Evolutionary conservation across 169 alveolate genomes (phyloP), one percentile per base, ranked within the genome.

Genomic region (Eimeria falciformis): DNA sequence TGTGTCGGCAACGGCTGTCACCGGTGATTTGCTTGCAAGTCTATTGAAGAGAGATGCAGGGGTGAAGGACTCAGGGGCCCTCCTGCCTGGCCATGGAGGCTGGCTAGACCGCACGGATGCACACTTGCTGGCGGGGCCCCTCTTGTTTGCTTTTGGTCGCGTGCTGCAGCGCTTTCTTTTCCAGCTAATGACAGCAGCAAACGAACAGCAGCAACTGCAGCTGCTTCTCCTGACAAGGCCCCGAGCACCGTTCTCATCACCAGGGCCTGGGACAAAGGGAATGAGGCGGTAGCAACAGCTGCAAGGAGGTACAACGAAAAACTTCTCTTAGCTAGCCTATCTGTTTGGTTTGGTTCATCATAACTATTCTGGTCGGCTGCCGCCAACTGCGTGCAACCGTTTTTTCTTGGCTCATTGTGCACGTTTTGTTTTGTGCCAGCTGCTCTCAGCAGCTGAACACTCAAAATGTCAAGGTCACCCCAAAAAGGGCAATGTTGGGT

Each of bases 41-140:
- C 55, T 53, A 5, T 29, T 79, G 45, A 79, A 79, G 73, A 43
- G 89, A 17, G 89, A 47, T 43, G 89, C 89, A 5, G 89, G 75
- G 3, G 89, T 79, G 40, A 79, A 79, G 21, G 89, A 79, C 89
- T 33, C 66, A 18, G 73, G 89, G 27, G 50, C 71, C 23, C 73
- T 79, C n/a, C 73, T 79, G 53, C 89, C 89, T 14, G 89, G 89
- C 47, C 89, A 79, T 29, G 89, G 89, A 5, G 89, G 89, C 46
- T 79, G 71, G 75, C 46, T 79, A 4, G 89, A 79, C 73, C 86
- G 86, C 50, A 77, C 86, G 6, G 86, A 77, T 45, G 40, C 86
- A 14, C 46, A 77, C 68, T 40, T 77, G 27, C 86, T 77, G 25
- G 68, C 86, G 9, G 86, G 65, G 43, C 86, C 86, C 55, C 68